Percentiles rank a stretch among this genome's conserved stretches.
Evolutionary conservation across 345 rosid species (phyloP).

Genomic region (Sapria himalayana): DNA sequence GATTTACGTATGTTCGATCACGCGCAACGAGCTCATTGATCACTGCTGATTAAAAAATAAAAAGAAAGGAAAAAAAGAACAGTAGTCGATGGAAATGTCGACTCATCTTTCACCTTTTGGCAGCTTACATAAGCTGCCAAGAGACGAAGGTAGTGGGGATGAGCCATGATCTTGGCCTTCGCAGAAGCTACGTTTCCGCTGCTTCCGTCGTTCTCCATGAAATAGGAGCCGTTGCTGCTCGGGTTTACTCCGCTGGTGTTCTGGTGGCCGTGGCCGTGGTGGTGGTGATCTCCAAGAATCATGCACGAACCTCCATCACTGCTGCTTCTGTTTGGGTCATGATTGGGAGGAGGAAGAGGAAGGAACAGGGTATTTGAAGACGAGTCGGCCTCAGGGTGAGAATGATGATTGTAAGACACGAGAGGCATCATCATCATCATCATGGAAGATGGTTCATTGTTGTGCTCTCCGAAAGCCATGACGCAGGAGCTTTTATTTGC

Average conservation of each 20-base stretch:
- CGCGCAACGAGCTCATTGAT: too few relatives aligned
- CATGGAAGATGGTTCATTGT: slow-evolving; percentile 37
- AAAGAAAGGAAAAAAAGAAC: not conserved
- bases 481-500: slow-evolving; percentile 49
- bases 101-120: slow-evolving; percentile 47
- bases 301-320: slow-evolving; percentile 12
- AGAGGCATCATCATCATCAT: slow-evolving; percentile 39
- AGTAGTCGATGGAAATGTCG: slow-evolving; percentile 4
- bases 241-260: too few relatives aligned
- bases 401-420: slow-evolving; percentile 24
- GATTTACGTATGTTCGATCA: too few relatives aligned
- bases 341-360: slow-evolving; percentile 15
- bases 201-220: slow-evolving; percentile 40
- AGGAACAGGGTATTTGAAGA: slow-evolving; percentile 14
- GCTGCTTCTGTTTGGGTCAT: slow-evolving; percentile 11
- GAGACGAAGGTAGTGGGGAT: slow-evolving; percentile 91
- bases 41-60: not conserved
- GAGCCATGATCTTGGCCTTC: slow-evolving; percentile 90
- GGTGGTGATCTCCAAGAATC: slow-evolving; percentile 25
- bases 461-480: slow-evolving; percentile 58
- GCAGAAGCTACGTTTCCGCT: slow-evolving; percentile 13
- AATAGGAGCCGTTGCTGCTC: slow-evolving; percentile 15
- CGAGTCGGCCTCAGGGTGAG: slow-evolving; percentile 11
- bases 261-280: slow-evolving; percentile 5
- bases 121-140: slow-evolving; percentile 75